phyloP scores from a whole-genome alignment of 2,329 filamentous ascomycete species.

The Shiraia bambusicola region DNA sequence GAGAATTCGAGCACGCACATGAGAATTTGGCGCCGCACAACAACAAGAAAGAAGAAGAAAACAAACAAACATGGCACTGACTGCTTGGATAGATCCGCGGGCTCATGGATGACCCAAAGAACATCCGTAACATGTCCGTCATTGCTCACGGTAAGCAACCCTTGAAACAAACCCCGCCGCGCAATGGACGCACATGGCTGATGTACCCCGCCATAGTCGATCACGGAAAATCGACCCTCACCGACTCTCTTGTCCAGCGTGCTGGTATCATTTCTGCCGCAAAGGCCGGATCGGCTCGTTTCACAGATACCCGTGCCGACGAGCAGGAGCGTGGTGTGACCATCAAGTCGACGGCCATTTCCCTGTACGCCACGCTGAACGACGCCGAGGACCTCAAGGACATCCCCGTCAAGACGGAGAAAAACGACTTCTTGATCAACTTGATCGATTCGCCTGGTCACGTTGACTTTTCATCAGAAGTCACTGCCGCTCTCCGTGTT shows the following conservation, averaged over 20 bases:
- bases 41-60: neutral
- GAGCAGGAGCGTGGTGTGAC: slow-evolving; percentile 99
- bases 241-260: slow-evolving; percentile 98
- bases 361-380: slow-evolving; percentile 83
- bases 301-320: slow-evolving; percentile 94
- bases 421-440: slow-evolving; percentile 99
- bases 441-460: slow-evolving; percentile 99
- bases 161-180: slow-evolving; percentile 15
- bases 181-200: slow-evolving; percentile 19
- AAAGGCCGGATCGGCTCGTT: slow-evolving; percentile 93
- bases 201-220: slow-evolving; percentile 63
- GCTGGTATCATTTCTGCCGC: slow-evolving; percentile 98
- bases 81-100: slow-evolving; percentile 61
- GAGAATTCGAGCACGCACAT: no score
- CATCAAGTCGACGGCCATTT: slow-evolving; percentile 99
- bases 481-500: slow-evolving; percentile 98
- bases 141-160: slow-evolving; percentile 84
- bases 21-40: no score
- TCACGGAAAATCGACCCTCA: slow-evolving; percentile 99
- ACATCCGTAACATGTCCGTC: slow-evolving; percentile 96
- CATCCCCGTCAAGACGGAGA: slow-evolving; percentile 83
- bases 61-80: slow-evolving; percentile 26
- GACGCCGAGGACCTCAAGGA: slow-evolving; percentile 91
- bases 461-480: slow-evolving; percentile 99
- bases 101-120: slow-evolving; percentile 76